Conservation (phyloP, 495 filamentous ascomycete genomes). For the Tuber umbilicatum region DNA sequence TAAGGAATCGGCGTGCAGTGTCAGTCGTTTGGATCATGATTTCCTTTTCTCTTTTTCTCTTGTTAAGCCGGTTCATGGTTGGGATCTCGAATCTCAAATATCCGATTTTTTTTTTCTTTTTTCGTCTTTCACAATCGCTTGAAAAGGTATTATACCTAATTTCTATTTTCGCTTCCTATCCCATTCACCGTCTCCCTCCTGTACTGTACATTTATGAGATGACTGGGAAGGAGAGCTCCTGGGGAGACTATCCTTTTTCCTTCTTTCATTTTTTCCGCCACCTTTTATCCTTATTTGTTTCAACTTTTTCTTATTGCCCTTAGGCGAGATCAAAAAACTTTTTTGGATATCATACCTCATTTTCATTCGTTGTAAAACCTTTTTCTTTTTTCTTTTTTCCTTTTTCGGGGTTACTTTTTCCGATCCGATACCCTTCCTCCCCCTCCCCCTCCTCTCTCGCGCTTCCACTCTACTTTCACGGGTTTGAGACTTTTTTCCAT, state of each 20-base stretch:
- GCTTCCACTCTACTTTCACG: not conserved
- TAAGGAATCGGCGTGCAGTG: not conserved
- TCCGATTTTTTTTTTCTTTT: not conserved
- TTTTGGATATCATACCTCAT: conserved; percentile 10
- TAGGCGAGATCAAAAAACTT: conserved; percentile 21
- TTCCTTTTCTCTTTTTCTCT: conserved; percentile 25
- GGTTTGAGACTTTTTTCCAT: not conserved
- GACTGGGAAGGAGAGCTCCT: conserved; percentile 5
- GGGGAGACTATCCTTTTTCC: conserved; percentile 16
- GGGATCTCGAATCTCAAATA: conserved; percentile 9
- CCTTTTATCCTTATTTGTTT: conserved; percentile 23
- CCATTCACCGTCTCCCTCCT: conserved; percentile 24
- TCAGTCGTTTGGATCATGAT: conserved; percentile 5
- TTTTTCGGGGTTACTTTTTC: not conserved
- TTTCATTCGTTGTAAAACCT: conserved; percentile 27
- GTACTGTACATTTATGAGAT: conserved; percentile 20
- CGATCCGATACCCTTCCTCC: not conserved
- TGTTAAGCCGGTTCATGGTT: conserved; percentile 29
- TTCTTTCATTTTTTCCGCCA: conserved; percentile 10
- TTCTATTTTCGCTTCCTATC: conserved; percentile 30
- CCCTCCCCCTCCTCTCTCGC: not conserved
- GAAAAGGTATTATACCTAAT: conserved; percentile 10
- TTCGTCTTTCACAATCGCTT: conserved; percentile 24
- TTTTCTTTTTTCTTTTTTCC: conserved; percentile 2
- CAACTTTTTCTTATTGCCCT: conserved; percentile 25